Percentiles rank a stretch among this genome's conserved stretches.
phyloP scores from a whole-genome alignment of 257 asterid genomes.

The Nicotiana knightiana region DNA sequence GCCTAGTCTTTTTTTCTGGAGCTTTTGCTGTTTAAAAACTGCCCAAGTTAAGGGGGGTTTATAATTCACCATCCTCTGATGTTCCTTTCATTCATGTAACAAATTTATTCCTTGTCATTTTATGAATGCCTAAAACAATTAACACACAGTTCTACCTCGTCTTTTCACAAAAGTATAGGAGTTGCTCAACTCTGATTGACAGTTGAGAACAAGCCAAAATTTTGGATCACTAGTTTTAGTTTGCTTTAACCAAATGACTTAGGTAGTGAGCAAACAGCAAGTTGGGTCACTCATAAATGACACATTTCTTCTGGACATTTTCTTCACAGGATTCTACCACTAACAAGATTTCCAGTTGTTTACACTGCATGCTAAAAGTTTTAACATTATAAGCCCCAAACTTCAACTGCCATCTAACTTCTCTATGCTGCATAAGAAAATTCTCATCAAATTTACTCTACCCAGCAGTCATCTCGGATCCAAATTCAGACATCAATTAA shows the following conservation, averaged over 20 bases:
- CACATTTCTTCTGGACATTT: not conserved
- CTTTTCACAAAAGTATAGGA: not conserved
- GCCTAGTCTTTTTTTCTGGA: not conserved
- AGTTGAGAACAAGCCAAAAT: not conserved
- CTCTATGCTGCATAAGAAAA: not conserved
- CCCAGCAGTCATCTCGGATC: not conserved
- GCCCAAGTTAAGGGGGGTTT: not conserved
- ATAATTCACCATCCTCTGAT: not conserved
- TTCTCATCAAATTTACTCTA: not conserved
- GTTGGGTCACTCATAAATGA: not conserved
- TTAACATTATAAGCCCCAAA: not conserved
- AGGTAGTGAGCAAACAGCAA: not conserved
- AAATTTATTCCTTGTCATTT: not conserved
- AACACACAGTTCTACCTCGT: not conserved
- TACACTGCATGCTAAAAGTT: not conserved
- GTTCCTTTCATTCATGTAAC: not conserved
- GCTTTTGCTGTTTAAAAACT: not conserved
- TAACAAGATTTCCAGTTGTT: not conserved
- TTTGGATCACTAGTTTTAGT: not conserved
- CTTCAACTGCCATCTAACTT: not conserved
- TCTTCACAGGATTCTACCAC: not conserved
- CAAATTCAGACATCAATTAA: not conserved
- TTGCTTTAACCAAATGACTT: not conserved
- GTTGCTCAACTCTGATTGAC: not conserved
- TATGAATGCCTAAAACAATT: not conserved